A percentile compares a stretch with the other conserved stretches of the same genome.
Conservation (phyloP, 768 basidiomycete species). For the Suillus paluster region DNA sequence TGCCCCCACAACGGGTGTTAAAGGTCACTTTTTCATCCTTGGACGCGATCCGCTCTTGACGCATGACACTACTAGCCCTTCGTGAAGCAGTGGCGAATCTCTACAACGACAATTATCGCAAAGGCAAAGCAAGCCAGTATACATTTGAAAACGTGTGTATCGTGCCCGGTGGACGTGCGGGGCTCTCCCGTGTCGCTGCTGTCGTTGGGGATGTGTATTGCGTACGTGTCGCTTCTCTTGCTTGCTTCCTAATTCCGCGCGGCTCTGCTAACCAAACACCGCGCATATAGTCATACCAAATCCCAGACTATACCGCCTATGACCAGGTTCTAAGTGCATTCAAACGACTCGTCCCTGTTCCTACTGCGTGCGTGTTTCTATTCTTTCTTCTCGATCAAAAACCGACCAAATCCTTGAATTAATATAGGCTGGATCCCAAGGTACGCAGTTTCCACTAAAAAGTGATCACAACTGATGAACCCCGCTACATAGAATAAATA, state of each 20-base stretch:
- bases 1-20: slow-evolving; percentile 91
- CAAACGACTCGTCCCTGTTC: slow-evolving; percentile 88
- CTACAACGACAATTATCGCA: slow-evolving; percentile 87
- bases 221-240: slow-evolving; percentile 40
- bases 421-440: slow-evolving; percentile 49
- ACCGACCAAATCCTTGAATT: slow-evolving; percentile 10
- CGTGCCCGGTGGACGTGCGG: slow-evolving; percentile 91
- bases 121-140: slow-evolving; percentile 82
- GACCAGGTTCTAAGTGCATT: slow-evolving; percentile 86
- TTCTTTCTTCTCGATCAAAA: background rate
- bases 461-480: slow-evolving; percentile 3
- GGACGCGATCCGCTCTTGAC: slow-evolving; percentile 8
- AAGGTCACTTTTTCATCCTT: slow-evolving; percentile 47
- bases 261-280: slow-evolving; percentile 6
- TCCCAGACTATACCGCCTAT: slow-evolving; percentile 92
- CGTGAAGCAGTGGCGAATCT: slow-evolving; percentile 88
- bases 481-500: slow-evolving; percentile 58
- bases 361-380: slow-evolving; percentile 68
- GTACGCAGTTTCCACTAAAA: slow-evolving; percentile 24
- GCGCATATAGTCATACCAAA: slow-evolving; percentile 71
- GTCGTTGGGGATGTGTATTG: slow-evolving; percentile 91
- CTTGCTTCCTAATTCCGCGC: background rate
- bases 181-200: slow-evolving; percentile 88
- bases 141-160: slow-evolving; percentile 94
- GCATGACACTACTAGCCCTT: slow-evolving; percentile 51